phyloP scores from a whole-genome alignment of 208 protist species.

The Acanthamoeba lenticulata region DNA sequence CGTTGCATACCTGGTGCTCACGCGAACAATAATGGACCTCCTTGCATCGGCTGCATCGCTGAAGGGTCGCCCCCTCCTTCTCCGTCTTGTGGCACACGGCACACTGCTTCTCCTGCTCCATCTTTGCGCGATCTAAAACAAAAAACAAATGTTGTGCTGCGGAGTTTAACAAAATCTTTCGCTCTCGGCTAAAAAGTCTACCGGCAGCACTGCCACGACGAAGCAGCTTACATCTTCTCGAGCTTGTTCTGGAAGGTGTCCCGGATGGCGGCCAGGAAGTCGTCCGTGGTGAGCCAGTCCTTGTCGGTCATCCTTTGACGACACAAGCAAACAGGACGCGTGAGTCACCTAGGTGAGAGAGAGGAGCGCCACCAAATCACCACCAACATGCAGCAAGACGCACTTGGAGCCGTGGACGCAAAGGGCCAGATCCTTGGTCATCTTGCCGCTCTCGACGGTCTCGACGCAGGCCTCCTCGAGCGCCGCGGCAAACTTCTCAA shows the following conservation, averaged over 20 bases:
- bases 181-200: too few relatives aligned
- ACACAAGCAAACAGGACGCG: background rate
- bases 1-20: background rate
- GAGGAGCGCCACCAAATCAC: background rate
- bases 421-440: conserved; percentile 98
- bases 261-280: conserved; percentile 82
- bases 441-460: conserved; percentile 94
- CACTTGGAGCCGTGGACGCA: conserved; percentile 90
- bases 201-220: too few relatives aligned
- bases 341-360: background rate
- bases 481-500: conserved; percentile 89
- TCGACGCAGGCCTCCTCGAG: conserved; percentile 93
- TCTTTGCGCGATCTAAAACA: background rate
- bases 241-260: conserved; percentile 75
- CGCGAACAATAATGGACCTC: conserved; percentile 19
- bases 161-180: too few relatives aligned
- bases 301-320: conserved; percentile 63
- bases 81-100: conserved; percentile 7
- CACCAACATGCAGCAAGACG: background rate
- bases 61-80: background rate
- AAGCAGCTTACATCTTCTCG: conserved; percentile 22
- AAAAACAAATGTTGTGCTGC: background rate
- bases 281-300: conserved; percentile 84
- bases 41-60: conserved; percentile 57
- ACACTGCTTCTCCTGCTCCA: conserved; percentile 3